Base-by-base conservation (phyloP, 805 yeast species). In the Sugiyamaella floridensis region DNA sequence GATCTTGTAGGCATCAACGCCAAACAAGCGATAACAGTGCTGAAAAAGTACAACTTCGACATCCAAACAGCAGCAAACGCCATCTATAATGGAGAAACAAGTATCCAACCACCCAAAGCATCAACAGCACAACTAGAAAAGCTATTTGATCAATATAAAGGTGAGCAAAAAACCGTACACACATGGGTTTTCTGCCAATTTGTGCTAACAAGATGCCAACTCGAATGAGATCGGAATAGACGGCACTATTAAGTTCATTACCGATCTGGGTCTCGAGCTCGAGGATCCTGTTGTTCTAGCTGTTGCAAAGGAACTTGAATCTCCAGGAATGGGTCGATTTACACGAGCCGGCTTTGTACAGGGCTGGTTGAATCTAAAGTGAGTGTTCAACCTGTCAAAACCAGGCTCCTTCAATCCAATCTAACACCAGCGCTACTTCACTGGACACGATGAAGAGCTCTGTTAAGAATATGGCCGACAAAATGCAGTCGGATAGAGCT, bases 281-380 rank as follows among this genome's bases (percentile, higher is more conserved):
- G 98, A 92, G 59, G 89, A 90, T 63, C 73, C 80, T 8, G 77
- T 73, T 5, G 83, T 88, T 2, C 71, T 92, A 44, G 81, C 86
- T 0, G 65, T 92, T 10, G 88, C 93, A 0, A 82, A 80, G 60
- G 75, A 84, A 48, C 70, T 92, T 47, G 77, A 80, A 41, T 77
- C 88, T 1, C 86, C 89, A 1, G 70, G 76, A 2, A 78, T 81
- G 58, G 96, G 95, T 1, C 73, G 74, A 2, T 85, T 88, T 62
- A 60, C 68, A 2, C 69, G 66, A 55, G 71, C 69, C 7, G 67
- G 65, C 5, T 89, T 86, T 64, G 58, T 85, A 2, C 61, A 61
- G 1, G 79, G 80, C 20, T 88, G 96, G 95, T 64, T 70, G 4
- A 43, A 74, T 50, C 55, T 62, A 41, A 32, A 32, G 37, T 32